Base-by-base conservation (phyloP, 2,329 filamentous ascomycete species). In the Pestalotiopsis fici region DNA sequence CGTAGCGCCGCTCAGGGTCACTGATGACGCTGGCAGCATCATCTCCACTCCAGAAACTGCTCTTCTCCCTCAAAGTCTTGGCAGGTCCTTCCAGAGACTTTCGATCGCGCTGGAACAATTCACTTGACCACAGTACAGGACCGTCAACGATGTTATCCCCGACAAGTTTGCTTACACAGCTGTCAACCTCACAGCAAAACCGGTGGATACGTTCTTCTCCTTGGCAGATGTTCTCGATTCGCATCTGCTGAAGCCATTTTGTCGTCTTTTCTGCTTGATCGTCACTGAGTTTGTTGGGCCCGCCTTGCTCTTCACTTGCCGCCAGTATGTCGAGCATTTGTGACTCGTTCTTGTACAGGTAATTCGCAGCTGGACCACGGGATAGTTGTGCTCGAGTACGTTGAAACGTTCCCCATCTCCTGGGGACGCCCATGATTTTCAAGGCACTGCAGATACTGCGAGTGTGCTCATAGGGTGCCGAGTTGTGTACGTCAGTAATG, bases 141-240 rank as follows among this genome's bases (percentile, higher is more conserved):
- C 93, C 93, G 47, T 97, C 93, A 69, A 92, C 85, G 69, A 97
- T 90, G 59, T 90, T 94, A 68, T 97, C 93, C 31, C 93, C 94
- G 35, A 97, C 91, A 7, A 98, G 84, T 76, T 94, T 94, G 72
- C 90, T 91, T 70, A 97, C 91, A 75, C 94, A 97, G 69, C 89
- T 92, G 73, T 95, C 92, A 31, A 98, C 88, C 77, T 98, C 96
- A 71, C 94, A 92, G 76, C 92, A 96, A 78, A 99, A 96, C 12
- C 95, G 90, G 77, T 98, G 96, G 43, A 99, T 95, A 63, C 96
- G 86, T 80, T 99, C 96, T 77, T 99, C 96, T 5, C 95, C 96
- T 72, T 90, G 91, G 80, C 96, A 99, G 72, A 98, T 95, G 75
- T 97, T 97, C 77, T 97, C 94, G 37, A 98, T 91, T 15, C 90